These are phyloP conservation scores for Phytophthora europaea DNA, from an alignment of 352 stramenopile genomes.

Conservation along the genomic window DNA sequence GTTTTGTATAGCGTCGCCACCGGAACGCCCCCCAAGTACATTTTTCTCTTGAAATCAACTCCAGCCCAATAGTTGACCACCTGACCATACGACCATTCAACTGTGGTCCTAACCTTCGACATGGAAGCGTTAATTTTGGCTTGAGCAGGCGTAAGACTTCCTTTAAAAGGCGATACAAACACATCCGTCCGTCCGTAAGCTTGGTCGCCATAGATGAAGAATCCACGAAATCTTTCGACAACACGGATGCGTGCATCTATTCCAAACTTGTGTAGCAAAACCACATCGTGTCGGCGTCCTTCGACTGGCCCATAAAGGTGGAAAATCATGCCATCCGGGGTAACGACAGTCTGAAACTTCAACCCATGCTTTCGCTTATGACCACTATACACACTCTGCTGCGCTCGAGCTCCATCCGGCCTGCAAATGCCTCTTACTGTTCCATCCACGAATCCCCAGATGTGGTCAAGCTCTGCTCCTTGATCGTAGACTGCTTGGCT, in stretches of 20 bases:
- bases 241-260: background rate
- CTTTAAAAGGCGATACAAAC: background rate
- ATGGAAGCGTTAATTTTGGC: background rate
- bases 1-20: background rate
- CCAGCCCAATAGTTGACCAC: background rate
- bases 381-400: background rate
- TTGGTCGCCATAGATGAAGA: slow-evolving; percentile 5
- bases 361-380: background rate
- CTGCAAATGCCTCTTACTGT: background rate
- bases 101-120: background rate
- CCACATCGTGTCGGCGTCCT: background rate
- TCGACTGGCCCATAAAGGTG: background rate
- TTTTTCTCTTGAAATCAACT: background rate
- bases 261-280: background rate
- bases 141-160: slow-evolving; percentile 1
- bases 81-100: slow-evolving; percentile 1
- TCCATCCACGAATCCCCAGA: background rate
- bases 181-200: slow-evolving; percentile 3
- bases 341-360: background rate
- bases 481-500: background rate
- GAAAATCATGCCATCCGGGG: background rate
- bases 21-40: background rate
- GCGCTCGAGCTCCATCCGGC: too few species aligned
- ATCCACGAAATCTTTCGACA: background rate
- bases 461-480: background rate